Evolutionary conservation across 2,329 filamentous ascomycete species (phyloP).

Genomic region (Boeremia lycopersici): DNA sequence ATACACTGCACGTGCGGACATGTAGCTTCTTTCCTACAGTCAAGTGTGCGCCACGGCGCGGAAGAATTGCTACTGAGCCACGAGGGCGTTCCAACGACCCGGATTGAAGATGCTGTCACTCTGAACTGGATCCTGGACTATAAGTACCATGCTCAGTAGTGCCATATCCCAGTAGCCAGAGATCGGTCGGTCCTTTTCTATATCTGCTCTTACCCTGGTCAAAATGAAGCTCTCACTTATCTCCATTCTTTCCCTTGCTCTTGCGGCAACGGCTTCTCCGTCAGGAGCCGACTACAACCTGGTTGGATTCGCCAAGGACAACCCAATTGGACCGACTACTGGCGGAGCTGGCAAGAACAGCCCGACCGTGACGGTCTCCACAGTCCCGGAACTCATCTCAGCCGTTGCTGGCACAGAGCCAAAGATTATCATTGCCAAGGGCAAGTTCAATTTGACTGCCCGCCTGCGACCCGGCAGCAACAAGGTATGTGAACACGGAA

Average conservation of each 20-base stretch:
- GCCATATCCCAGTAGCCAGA: neutral
- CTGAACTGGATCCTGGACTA: slow-evolving; percentile 1
- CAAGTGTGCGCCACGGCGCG: slow-evolving; percentile 14
- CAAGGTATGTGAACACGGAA: slow-evolving; percentile 2
- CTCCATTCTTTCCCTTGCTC: slow-evolving; percentile 24
- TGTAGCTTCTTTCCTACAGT: slow-evolving; percentile 2
- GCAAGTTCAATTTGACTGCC: slow-evolving; percentile 49
- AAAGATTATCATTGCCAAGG: slow-evolving; percentile 53
- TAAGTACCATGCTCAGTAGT: slow-evolving; percentile 12
- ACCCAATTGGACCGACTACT: slow-evolving; percentile 42
- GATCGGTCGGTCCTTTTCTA: neutral
- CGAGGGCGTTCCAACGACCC: slow-evolving; percentile 4
- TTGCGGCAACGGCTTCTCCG: slow-evolving; percentile 26
- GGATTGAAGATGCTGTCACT: neutral
- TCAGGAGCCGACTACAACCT: slow-evolving; percentile 33
- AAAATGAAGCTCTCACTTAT: slow-evolving; percentile 36
- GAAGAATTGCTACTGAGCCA: slow-evolving; percentile 19
- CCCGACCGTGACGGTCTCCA: slow-evolving; percentile 37
- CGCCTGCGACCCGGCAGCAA: slow-evolving; percentile 55
- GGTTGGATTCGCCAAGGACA: slow-evolving; percentile 43
- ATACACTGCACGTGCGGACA: slow-evolving; percentile 3
- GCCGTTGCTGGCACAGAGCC: slow-evolving; percentile 35
- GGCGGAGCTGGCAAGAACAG: slow-evolving; percentile 38
- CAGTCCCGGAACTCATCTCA: slow-evolving; percentile 32
- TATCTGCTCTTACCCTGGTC: neutral